phyloP scores from a whole-genome alignment of 2,329 filamentous ascomycete species.

The Hypoxylon sp. region DNA sequence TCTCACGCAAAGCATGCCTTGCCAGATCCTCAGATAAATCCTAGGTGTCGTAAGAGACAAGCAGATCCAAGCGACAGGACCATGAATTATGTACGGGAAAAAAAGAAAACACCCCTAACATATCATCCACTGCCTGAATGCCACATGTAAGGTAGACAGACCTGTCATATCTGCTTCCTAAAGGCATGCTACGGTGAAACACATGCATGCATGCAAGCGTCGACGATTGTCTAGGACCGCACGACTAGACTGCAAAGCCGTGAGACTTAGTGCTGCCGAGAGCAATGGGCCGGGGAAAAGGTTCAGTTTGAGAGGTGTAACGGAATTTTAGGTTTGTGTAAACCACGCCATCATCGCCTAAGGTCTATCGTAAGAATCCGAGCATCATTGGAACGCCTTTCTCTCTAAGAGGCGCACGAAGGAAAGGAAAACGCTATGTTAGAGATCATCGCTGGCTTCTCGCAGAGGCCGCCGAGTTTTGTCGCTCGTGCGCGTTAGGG shows the following conservation, averaged over 20 bases:
- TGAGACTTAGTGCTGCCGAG: too few relatives aligned
- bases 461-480: conserved; percentile 65
- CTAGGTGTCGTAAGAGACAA: conserved; percentile 7
- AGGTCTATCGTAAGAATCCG: conserved; percentile 40
- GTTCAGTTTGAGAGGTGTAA: conserved; percentile 41
- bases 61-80: conserved; percentile 25
- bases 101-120: conserved; percentile 28
- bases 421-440: conserved; percentile 19
- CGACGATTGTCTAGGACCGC: too few relatives aligned
- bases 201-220: too few relatives aligned
- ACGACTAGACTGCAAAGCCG: too few relatives aligned
- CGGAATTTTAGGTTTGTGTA: conserved; percentile 41
- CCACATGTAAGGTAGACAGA: too few relatives aligned
- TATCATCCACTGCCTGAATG: too few relatives aligned
- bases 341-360: conserved; percentile 42
- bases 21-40: conserved; percentile 4
- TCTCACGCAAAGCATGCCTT: neutral
- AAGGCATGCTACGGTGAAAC: too few relatives aligned
- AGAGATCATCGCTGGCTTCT: conserved; percentile 58
- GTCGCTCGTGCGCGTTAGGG: conserved; percentile 63
- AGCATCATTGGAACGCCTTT: conserved; percentile 30
- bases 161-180: too few relatives aligned
- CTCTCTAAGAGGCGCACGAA: conserved; percentile 20
- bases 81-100: conserved; percentile 45
- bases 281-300: conserved; percentile 24